phyloP scores from a whole-genome alignment of 106 monocot species.

The Amphibolis antarctica region DNA sequence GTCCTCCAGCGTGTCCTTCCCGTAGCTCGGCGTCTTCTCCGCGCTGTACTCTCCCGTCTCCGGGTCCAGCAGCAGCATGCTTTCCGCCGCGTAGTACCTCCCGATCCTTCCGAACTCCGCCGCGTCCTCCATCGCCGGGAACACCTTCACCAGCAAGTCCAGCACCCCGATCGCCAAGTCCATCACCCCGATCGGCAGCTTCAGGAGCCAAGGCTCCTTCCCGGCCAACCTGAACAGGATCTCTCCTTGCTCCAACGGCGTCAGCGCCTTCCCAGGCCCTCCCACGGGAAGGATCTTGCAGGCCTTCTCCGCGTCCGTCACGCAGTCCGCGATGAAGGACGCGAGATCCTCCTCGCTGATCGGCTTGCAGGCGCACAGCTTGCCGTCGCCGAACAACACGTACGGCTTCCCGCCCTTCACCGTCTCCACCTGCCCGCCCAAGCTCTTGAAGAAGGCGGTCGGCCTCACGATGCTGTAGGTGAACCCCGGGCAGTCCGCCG shows the following conservation, averaged over 20 bases:
- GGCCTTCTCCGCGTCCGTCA: constrained; percentile 52
- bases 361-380: constrained; percentile 83
- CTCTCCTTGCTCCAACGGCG: constrained; percentile 84
- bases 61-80: constrained; percentile 74
- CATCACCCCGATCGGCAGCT: constrained; percentile 84
- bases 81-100: constrained; percentile 84
- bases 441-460: constrained; percentile 96
- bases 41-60: constrained; percentile 73
- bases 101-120: constrained; percentile 84
- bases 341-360: constrained; percentile 92
- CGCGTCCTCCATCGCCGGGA: constrained; percentile 68
- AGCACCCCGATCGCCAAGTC: constrained; percentile 59
- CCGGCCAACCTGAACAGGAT: constrained; percentile 62
- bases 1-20: constrained; percentile 81
- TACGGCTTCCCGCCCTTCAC: constrained; percentile 84
- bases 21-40: constrained; percentile 90
- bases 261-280: constrained; percentile 80
- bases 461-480: constrained; percentile 93
- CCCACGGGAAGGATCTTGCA: constrained; percentile 64
- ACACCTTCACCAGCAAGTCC: constrained; percentile 44
- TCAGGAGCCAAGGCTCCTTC: constrained; percentile 73
- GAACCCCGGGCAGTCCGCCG: constrained; percentile 28
- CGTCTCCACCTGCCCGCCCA: constrained; percentile 76
- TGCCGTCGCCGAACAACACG: constrained; percentile 93
- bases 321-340: constrained; percentile 71